Percentiles rank a stretch among this genome's conserved stretches.
Evolutionary conservation across 1,284 basidiomycete species (phyloP).

Genomic region (Thelephora terrestris): DNA sequence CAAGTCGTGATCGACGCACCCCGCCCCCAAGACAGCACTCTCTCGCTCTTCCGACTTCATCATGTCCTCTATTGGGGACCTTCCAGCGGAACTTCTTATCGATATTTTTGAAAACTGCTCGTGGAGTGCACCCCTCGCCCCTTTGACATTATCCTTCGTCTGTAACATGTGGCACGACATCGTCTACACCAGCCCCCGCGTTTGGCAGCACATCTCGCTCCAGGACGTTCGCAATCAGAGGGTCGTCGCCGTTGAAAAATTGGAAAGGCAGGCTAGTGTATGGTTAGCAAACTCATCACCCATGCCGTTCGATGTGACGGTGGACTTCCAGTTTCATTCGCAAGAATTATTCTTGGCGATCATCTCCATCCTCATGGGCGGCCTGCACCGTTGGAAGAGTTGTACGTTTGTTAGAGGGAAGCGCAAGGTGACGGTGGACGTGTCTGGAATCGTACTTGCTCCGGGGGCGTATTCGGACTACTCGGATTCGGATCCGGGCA

Average conservation of each 20-base stretch:
- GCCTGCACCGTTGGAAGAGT: slow-evolving; percentile 43
- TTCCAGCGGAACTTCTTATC: slow-evolving; percentile 56
- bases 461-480: background rate
- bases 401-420: slow-evolving; percentile 29
- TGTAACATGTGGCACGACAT: slow-evolving; percentile 35
- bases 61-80: slow-evolving; percentile 15
- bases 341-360: slow-evolving; percentile 47
- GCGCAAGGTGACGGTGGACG: slow-evolving; percentile 11
- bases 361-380: slow-evolving; percentile 46
- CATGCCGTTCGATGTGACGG: slow-evolving; percentile 30
- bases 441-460: slow-evolving; percentile 4
- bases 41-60: no score
- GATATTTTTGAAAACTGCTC: slow-evolving; percentile 40
- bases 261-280: slow-evolving; percentile 35
- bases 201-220: slow-evolving; percentile 51
- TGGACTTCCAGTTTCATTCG: slow-evolving; percentile 37
- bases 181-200: slow-evolving; percentile 35
- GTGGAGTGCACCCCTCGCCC: slow-evolving; percentile 31
- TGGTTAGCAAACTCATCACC: slow-evolving; percentile 45
- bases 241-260: slow-evolving; percentile 23
- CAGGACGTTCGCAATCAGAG: slow-evolving; percentile 22
- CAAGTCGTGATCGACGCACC: no score
- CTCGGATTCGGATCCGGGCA: no score
- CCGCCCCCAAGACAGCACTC: no score
- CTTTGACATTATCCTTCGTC: slow-evolving; percentile 38